These are phyloP conservation scores for Cryphonectria japonica DNA, from an alignment of 2,329 filamentous ascomycete species.

Conservation along the genomic window DNA sequence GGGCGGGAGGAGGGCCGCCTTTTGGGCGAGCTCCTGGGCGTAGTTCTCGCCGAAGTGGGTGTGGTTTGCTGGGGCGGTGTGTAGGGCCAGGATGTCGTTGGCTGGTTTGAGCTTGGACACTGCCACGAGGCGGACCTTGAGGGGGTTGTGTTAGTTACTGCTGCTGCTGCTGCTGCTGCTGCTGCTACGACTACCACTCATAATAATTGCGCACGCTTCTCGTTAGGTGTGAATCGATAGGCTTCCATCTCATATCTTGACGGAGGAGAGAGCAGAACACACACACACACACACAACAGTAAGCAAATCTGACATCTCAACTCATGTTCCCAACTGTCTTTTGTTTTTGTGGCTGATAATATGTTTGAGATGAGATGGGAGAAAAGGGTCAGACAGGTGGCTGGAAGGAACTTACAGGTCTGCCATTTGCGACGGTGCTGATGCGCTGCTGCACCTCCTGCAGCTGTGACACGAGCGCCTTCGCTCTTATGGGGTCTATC, in stretches of 20 bases:
- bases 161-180: too few relatives aligned
- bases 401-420: slow-evolving; percentile 52
- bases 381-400: not conserved
- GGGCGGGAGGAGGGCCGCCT: slow-evolving; percentile 76
- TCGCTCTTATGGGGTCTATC: slow-evolving; percentile 63
- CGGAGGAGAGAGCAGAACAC: not conserved
- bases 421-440: slow-evolving; percentile 54
- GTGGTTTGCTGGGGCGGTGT: slow-evolving; percentile 63
- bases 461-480: slow-evolving; percentile 65
- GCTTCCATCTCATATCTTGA: not conserved
- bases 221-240: not conserved
- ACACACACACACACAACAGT: not conserved
- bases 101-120: slow-evolving; percentile 96
- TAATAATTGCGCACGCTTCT: too few relatives aligned
- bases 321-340: not conserved
- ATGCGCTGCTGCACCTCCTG: slow-evolving; percentile 63
- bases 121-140: slow-evolving; percentile 84
- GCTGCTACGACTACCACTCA: too few relatives aligned
- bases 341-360: not conserved
- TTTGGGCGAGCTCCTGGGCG: slow-evolving; percentile 84
- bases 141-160: slow-evolving; percentile 28
- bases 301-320: not conserved
- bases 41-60: slow-evolving; percentile 97
- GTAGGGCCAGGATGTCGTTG: slow-evolving; percentile 85
- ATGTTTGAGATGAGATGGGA: slow-evolving; percentile 28